Base-by-base conservation (phyloP, 2,329 filamentous ascomycete species). In the Epichloe festucae region DNA sequence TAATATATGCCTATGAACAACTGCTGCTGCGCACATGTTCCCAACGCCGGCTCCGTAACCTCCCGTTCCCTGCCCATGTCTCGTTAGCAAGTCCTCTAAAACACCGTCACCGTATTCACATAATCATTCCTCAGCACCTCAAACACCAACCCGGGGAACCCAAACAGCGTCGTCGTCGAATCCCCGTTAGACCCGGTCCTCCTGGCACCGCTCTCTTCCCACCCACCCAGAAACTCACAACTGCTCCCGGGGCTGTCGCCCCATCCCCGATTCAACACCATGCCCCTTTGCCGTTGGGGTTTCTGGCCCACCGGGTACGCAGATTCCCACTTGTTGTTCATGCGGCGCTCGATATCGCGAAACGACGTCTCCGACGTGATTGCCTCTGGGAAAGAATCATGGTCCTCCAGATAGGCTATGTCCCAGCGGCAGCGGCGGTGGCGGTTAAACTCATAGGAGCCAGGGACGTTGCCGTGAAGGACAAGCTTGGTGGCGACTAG, bases 371-470 rank as follows among this genome's bases (percentile, higher is more conserved):
- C 93, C 0, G 89, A 94, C 55, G 78, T 81, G 48, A 87, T 68
- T 17, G 68, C 58, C 6, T 73, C 66, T 11, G 67, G 67, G 11
- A 71, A 63, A 8, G 36, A 3, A 10, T 78, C 69, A 12, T 65
- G 19, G 34, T 46, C 4, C 8, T 46, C 60, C 4, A 83, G 68
- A 57, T 84, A 84, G 44, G 70, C 66, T 49, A 95, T 82, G 49
- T 83, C 81, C 93, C 93, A 98, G 41, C 90, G 81, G 59, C 87
- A 89, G 55, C 93, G 81, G 17, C 91, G 83, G 66, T 97, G 89
- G 4, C 93, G 81, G 67, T 98, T 97, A 71, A 98, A 98, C 11
- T 91, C 87, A 65, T 96, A 97, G 1, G 89, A 95, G 0, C 93
- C 93, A 1, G 93, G 93, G 2, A 97, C 82, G 61, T 98, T 98